Percentiles rank a stretch among this genome's conserved stretches.
phyloP scores from a whole-genome alignment of 257 asterid genomes.

The Solanum chmielewskii region DNA sequence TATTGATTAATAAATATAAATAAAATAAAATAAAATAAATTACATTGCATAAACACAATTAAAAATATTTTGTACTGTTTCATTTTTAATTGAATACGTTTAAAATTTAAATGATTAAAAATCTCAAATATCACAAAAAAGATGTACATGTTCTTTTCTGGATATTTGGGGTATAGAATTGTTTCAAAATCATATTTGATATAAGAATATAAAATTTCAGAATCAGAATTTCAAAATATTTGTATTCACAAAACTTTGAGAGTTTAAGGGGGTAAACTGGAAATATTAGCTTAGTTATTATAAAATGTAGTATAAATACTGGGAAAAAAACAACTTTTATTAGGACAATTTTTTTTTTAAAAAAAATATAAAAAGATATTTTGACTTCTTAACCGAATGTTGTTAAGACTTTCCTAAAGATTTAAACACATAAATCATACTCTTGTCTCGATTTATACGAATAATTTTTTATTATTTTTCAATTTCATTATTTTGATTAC shows the following conservation, averaged over 20 bases:
- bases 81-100: background rate
- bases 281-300: too few species aligned
- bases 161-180: background rate
- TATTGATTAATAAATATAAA: background rate
- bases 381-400: too few species aligned
- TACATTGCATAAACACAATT: background rate
- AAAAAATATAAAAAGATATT: too few species aligned
- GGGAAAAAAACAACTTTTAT: too few species aligned
- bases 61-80: background rate
- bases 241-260: background rate
- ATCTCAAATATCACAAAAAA: background rate
- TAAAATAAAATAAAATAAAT: background rate
- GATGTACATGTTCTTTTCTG: background rate
- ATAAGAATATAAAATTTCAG: background rate
- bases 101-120: background rate
- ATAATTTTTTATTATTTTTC: too few species aligned
- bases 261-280: too few species aligned
- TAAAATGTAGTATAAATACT: too few species aligned
- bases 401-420: too few species aligned
- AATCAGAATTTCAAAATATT: background rate
- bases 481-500: too few species aligned
- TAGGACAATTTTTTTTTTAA: too few species aligned
- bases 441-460: too few species aligned
- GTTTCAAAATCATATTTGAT: background rate
- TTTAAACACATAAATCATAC: too few species aligned